phyloP scores from a whole-genome alignment of 2,329 filamentous ascomycete genomes.

The Aspergillus sp. region DNA sequence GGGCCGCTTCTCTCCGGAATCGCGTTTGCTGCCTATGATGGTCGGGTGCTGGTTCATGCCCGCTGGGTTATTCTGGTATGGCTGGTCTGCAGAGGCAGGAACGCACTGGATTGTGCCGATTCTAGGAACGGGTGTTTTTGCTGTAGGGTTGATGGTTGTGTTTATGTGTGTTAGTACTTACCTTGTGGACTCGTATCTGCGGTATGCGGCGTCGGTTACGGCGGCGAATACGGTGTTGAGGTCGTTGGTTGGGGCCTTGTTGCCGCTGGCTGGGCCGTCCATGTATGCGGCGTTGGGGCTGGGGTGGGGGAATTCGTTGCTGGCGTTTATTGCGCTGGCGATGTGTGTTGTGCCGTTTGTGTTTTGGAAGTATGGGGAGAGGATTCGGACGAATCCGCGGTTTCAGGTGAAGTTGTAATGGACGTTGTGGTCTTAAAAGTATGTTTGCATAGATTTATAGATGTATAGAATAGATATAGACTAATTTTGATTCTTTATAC shows the following conservation, averaged over 20 bases:
- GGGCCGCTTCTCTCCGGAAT: conserved; percentile 41
- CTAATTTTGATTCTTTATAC: too few species aligned
- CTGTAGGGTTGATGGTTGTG: conserved; percentile 29
- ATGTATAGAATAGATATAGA: too few species aligned
- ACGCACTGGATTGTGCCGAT: conserved; percentile 60
- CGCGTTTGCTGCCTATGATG: conserved; percentile 52
- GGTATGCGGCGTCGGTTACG: conserved; percentile 62
- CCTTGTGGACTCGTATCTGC: conserved; percentile 61
- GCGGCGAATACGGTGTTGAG: conserved; percentile 49
- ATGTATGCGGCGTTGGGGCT: conserved; percentile 61
- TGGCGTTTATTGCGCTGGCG: conserved; percentile 52
- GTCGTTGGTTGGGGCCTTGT: conserved; percentile 53
- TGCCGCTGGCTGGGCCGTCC: conserved; percentile 56
- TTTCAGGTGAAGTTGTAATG: conserved; percentile 16
- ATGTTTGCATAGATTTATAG: too few species aligned
- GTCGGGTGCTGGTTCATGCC: conserved; percentile 53
- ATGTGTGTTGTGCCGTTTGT: conserved; percentile 47
- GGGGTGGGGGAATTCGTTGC: conserved; percentile 59
- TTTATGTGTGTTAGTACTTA: conserved; percentile 61
- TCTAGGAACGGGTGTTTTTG: conserved; percentile 49
- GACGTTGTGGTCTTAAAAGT: too few species aligned
- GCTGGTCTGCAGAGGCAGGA: conserved; percentile 50
- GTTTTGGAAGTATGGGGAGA: conserved; percentile 19
- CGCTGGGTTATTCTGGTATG: conserved; percentile 38
- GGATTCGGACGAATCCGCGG: conserved; percentile 16